phyloP scores from a whole-genome alignment of 1,284 basidiomycete species.

The Malassezia sympodialis region DNA sequence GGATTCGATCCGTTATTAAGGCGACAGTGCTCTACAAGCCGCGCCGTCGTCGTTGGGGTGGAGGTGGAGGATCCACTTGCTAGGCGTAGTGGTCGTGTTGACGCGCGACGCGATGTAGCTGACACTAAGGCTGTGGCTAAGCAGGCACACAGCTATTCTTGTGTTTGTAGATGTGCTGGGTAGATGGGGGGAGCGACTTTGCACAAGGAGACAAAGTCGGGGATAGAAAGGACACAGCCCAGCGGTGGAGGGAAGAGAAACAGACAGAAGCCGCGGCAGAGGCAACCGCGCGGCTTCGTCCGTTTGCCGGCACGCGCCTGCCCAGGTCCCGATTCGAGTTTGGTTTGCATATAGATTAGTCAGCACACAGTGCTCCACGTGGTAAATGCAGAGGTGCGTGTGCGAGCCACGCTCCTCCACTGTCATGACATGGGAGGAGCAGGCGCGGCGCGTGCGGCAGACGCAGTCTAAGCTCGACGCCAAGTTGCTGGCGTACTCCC shows the following conservation, averaged over 20 bases:
- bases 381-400: background rate
- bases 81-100: slow-evolving; percentile 4
- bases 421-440: slow-evolving; percentile 16
- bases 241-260: background rate
- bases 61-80: slow-evolving; percentile 13
- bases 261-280: background rate
- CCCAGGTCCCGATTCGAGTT: background rate
- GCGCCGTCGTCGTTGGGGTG: slow-evolving; percentile 4
- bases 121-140: background rate
- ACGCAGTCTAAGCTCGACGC: slow-evolving; percentile 15
- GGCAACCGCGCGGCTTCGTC: background rate
- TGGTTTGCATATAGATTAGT: background rate
- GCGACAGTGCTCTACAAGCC: background rate
- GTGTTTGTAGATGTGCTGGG: background rate
- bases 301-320: background rate
- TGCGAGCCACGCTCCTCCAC: background rate
- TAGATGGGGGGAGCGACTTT: background rate
- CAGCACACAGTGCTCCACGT: background rate
- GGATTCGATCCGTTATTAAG: background rate
- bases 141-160: background rate
- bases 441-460: slow-evolving; percentile 13
- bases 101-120: background rate
- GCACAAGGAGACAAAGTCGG: background rate
- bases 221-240: background rate
- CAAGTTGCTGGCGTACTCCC: slow-evolving; percentile 9